phyloP scores from a whole-genome alignment of 1,284 basidiomycete genomes.

The Dichomitus squalens region DNA sequence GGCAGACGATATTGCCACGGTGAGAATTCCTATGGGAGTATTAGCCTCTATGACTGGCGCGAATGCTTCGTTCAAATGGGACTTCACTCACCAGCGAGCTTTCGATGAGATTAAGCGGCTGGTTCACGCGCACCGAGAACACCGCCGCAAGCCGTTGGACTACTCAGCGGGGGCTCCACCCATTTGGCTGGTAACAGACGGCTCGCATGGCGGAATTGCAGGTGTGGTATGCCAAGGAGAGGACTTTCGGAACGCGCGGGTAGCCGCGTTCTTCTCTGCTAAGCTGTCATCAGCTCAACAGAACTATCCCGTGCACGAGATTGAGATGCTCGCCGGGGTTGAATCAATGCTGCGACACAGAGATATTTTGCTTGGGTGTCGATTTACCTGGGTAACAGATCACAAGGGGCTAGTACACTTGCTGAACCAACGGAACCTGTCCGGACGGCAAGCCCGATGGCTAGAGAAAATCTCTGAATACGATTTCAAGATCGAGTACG shows the following conservation, averaged over 20 bases:
- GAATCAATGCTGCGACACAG: constrained; percentile 33
- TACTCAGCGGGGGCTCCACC: constrained; percentile 17
- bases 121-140: constrained; percentile 23
- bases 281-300: constrained; percentile 35
- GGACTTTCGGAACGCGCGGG: constrained; percentile 10
- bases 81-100: constrained; percentile 27
- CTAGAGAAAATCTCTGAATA: constrained; percentile 27
- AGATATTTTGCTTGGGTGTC: constrained; percentile 25
- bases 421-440: constrained; percentile 27
- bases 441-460: constrained; percentile 24
- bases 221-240: constrained; percentile 24
- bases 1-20: constrained; percentile 13
- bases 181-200: constrained; percentile 27
- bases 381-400: constrained; percentile 30
- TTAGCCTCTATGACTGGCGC: constrained; percentile 19
- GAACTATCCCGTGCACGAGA: constrained; percentile 32
- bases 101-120: constrained; percentile 30
- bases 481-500: constrained; percentile 29
- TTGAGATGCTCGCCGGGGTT: constrained; percentile 34
- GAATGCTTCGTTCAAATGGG: constrained; percentile 25
- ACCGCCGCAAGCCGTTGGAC: constrained; percentile 24
- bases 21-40: constrained; percentile 27
- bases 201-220: constrained; percentile 16
- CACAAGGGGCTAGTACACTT: constrained; percentile 32
- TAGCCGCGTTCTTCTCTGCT: constrained; percentile 31